phyloP scores from a whole-genome alignment of 148 eudicot genomes.

The Fallopia convolvulus region DNA sequence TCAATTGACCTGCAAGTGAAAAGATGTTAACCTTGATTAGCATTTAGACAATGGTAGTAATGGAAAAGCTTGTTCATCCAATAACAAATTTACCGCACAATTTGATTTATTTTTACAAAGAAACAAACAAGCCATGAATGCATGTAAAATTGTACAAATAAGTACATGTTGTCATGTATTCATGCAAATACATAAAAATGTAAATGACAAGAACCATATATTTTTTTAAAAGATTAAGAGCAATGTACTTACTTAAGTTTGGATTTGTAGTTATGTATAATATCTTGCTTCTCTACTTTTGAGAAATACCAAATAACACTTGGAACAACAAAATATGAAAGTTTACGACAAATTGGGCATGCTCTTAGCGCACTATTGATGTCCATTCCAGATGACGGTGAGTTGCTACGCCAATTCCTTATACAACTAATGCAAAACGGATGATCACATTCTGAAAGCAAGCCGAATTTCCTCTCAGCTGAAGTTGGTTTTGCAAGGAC shows the following conservation, averaged over 20 bases:
- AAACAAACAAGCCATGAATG: background rate
- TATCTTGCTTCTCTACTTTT: slow-evolving; percentile 67
- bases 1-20: slow-evolving; percentile 75
- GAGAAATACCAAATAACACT: slow-evolving; percentile 90
- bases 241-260: slow-evolving; percentile 61
- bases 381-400: slow-evolving; percentile 75
- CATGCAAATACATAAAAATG: background rate
- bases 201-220: background rate
- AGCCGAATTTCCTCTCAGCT: slow-evolving; percentile 79
- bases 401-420: slow-evolving; percentile 85
- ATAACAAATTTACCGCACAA: background rate
- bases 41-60: background rate
- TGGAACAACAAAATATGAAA: slow-evolving; percentile 94
- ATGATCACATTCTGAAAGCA: slow-evolving; percentile 92
- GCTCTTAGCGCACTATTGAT: slow-evolving; percentile 81
- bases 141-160: background rate
- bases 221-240: background rate
- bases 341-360: slow-evolving; percentile 90
- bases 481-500: slow-evolving; percentile 64
- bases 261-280: slow-evolving; percentile 71
- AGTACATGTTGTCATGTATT: background rate
- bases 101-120: background rate
- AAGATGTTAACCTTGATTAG: slow-evolving; percentile 5
- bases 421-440: slow-evolving; percentile 86
- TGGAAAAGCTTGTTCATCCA: background rate